Conservation (phyloP, 2,329 filamentous ascomycete species). For the Alternaria tenuissima region DNA sequence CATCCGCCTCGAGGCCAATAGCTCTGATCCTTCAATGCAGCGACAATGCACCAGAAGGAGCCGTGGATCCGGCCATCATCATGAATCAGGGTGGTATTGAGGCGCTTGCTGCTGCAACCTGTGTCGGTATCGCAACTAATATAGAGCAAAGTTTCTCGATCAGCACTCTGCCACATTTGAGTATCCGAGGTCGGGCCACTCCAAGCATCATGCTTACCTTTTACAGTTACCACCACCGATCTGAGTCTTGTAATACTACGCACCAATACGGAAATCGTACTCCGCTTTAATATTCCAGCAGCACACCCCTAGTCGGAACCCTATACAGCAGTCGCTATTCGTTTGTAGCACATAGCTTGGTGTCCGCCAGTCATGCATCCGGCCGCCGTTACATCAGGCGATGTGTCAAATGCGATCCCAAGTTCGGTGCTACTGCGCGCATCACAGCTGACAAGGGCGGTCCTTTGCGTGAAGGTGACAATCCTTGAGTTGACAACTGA, state of each 20-base stretch:
- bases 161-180: conserved; percentile 13
- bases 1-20: conserved; percentile 13
- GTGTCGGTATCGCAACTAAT: conserved; percentile 31
- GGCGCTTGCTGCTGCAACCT: conserved; percentile 29
- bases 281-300: conserved; percentile 29
- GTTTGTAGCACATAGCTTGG: conserved; percentile 25
- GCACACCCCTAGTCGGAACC: conserved; percentile 23
- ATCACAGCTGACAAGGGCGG: conserved; percentile 19
- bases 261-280: conserved; percentile 23
- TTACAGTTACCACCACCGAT: conserved; percentile 37
- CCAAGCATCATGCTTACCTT: conserved; percentile 33
- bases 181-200: conserved; percentile 35
- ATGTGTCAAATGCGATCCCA: conserved; percentile 25
- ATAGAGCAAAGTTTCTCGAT: conserved; percentile 32
- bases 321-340: conserved; percentile 20
- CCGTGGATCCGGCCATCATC: conserved; percentile 16
- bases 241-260: conserved; percentile 31
- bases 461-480: conserved; percentile 5
- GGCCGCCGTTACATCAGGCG: conserved; percentile 23
- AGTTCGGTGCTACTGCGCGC: conserved; percentile 19
- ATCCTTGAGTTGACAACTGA: conserved; percentile 6
- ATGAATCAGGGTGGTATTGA: conserved; percentile 22
- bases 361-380: conserved; percentile 24
- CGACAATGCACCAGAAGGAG: conserved; percentile 11
- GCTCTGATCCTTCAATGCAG: conserved; percentile 12